Conservation (phyloP, 176 grass and related monocot genomes). For the Bonia amplexicaulis region DNA sequence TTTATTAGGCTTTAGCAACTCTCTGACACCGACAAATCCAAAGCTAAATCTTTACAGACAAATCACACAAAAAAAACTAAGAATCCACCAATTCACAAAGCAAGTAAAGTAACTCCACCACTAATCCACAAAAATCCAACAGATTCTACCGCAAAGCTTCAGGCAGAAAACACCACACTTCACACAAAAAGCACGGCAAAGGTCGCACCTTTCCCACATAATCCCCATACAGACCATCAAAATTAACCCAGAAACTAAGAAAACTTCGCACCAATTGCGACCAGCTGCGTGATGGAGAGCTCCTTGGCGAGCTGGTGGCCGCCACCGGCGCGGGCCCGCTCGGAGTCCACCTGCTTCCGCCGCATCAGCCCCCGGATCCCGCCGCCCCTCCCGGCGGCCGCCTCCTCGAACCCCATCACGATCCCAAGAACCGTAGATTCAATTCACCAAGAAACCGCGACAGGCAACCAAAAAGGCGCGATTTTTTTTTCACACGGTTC, state of each 20-base stretch:
- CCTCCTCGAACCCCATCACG: constrained; percentile 10
- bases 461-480: neutral
- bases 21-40: neutral
- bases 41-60: neutral
- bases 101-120: neutral
- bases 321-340: constrained; percentile 46
- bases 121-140: neutral
- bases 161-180: constrained; percentile 5
- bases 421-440: neutral
- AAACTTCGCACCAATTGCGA: constrained; percentile 54
- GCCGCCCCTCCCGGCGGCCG: constrained; percentile 8
- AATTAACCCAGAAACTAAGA: neutral
- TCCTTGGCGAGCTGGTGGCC: constrained; percentile 71
- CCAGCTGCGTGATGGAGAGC: constrained; percentile 75
- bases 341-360: constrained; percentile 94
- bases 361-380: constrained; percentile 53
- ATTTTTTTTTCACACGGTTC: neutral
- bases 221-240: neutral
- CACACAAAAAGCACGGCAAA: neutral
- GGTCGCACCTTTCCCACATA: neutral
- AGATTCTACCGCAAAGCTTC: neutral
- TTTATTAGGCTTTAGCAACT: neutral
- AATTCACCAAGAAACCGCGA: neutral
- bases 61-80: neutral
- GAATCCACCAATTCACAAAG: neutral